Evolutionary conservation across 768 basidiomycete species (phyloP).

Genomic region (Boletellus ananiceps): DNA sequence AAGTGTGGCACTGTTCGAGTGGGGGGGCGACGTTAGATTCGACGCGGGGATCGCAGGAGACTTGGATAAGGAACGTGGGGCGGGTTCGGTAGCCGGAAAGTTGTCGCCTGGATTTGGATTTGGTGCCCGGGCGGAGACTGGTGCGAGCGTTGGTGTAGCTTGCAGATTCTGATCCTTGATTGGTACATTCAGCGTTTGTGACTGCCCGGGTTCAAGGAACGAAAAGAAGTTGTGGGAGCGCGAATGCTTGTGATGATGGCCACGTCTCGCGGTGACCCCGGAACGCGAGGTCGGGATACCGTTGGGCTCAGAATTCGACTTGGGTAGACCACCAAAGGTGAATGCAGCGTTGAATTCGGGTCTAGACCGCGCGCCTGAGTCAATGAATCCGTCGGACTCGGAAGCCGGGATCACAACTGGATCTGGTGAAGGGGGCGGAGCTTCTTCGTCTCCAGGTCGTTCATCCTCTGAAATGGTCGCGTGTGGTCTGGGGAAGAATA

Average conservation of each 20-base stretch:
- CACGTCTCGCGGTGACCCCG: constrained; percentile 39
- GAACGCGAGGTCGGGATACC: constrained; percentile 12
- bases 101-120: constrained; percentile 32
- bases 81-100: constrained; percentile 6
- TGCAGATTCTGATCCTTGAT: constrained; percentile 38
- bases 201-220: constrained; percentile 75
- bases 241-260: constrained; percentile 92
- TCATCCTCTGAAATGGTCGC: constrained; percentile 68
- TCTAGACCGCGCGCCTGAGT: too few relatives aligned
- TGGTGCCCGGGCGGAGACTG: constrained; percentile 65
- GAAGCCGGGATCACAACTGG: constrained; percentile 40
- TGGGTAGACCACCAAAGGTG: constrained; percentile 55
- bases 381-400: constrained; percentile 28
- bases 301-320: constrained; percentile 22
- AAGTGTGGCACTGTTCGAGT: background rate
- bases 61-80: constrained; percentile 21
- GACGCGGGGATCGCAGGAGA: constrained; percentile 18
- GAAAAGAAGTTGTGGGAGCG: constrained; percentile 94
- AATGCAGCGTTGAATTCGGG: constrained; percentile 51
- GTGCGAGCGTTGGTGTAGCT: constrained; percentile 55
- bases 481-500: constrained; percentile 79
- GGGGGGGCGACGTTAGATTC: constrained; percentile 5
- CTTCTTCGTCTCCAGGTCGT: constrained; percentile 40
- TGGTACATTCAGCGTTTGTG: constrained; percentile 4
- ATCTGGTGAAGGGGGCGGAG: constrained; percentile 44